Evolutionary conservation across 306 rosid species (phyloP).

Genomic region (Leucaena leucocephala): DNA sequence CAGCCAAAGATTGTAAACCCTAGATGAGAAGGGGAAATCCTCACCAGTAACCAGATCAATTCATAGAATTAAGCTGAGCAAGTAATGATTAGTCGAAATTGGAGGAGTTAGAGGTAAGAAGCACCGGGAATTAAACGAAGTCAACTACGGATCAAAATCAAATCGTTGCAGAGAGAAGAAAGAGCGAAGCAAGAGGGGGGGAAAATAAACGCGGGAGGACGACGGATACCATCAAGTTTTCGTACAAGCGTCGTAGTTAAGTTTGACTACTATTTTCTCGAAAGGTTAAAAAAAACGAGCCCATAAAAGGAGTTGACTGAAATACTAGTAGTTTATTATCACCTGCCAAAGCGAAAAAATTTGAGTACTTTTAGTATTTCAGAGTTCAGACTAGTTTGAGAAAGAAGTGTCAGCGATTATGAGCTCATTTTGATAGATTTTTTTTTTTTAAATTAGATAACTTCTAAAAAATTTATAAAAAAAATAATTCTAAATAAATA

Average conservation of each 20-base stretch:
- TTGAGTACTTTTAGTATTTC: too few species aligned
- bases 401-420: too few species aligned
- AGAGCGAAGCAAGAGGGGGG: background rate
- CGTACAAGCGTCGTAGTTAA: background rate
- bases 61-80: background rate
- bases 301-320: too few species aligned
- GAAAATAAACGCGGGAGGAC: background rate
- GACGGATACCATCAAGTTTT: background rate
- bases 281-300: too few species aligned
- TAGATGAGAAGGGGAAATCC: slow-evolving; percentile 27
- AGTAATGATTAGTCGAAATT: background rate
- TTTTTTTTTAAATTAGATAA: too few species aligned
- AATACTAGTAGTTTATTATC: too few species aligned
- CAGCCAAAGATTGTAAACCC: slow-evolving; percentile 41
- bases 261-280: too few species aligned
- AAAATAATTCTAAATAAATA: too few species aligned
- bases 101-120: background rate
- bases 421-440: too few species aligned
- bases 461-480: too few species aligned
- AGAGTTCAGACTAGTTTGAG: too few species aligned
- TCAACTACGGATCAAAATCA: slow-evolving; percentile 36
- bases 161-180: background rate
- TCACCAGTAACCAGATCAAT: background rate
- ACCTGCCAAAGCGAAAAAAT: too few species aligned
- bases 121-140: slow-evolving; percentile 27